Percentiles rank a stretch among this genome's conserved stretches.
Evolutionary conservation across 768 basidiomycete species (phyloP).

Genomic region (Nidularia pulvinata): DNA sequence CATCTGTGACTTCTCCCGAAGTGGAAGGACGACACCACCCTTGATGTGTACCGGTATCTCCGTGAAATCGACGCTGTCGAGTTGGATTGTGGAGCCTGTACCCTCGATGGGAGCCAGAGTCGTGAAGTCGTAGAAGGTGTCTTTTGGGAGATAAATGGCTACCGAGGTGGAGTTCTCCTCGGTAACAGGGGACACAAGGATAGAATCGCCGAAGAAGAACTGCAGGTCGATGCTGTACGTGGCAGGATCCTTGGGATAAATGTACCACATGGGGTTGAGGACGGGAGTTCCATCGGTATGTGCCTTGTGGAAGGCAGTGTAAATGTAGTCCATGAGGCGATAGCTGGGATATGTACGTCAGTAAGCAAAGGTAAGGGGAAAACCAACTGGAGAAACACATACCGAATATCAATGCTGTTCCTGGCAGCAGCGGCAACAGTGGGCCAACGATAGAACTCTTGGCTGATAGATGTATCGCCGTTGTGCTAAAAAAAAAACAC

Average conservation of each 20-base stretch:
- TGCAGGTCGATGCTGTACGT: constrained; percentile 66
- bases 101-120: constrained; percentile 49
- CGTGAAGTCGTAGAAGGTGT: constrained; percentile 65
- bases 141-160: constrained; percentile 59
- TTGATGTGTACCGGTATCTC: constrained; percentile 64
- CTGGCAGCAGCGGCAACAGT: constrained; percentile 56
- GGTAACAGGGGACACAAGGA: constrained; percentile 72
- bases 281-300: constrained; percentile 61
- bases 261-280: constrained; percentile 65
- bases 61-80: constrained; percentile 49
- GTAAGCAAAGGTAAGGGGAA: background rate
- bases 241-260: constrained; percentile 59
- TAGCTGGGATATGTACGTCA: constrained; percentile 36
- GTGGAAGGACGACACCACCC: constrained; percentile 57
- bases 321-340: constrained; percentile 70
- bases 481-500: constrained; percentile 43
- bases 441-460: constrained; percentile 73
- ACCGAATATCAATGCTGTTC: constrained; percentile 63
- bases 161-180: constrained; percentile 59
- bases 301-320: constrained; percentile 67
- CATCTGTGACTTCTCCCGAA: constrained; percentile 55
- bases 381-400: constrained; percentile 8
- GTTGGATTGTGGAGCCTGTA: constrained; percentile 38
- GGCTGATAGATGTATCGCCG: constrained; percentile 44
- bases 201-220: constrained; percentile 67